Base-by-base conservation (phyloP, 371 early-diverging fungal genomes). In the Cladochytrium tenue region DNA sequence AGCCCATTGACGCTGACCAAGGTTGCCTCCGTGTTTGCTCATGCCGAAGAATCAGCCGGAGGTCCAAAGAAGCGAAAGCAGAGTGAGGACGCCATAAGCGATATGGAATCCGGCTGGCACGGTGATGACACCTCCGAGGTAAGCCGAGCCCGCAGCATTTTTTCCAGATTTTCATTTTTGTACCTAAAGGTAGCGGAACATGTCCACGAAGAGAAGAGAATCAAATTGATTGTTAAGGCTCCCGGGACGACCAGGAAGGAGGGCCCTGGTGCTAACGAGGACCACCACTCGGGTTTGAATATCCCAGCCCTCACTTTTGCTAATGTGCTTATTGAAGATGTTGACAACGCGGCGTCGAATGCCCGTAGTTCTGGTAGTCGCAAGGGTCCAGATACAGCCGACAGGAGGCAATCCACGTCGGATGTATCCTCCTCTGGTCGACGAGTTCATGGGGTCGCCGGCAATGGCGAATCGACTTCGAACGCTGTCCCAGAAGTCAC, bases 1-100 rank as follows among this genome's bases (percentile, higher is more conserved):
- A 52, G 58, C 5, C 76, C 74, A 7, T 23, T 77, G 7, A 62
- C 67, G 20, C 72, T 69, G 10, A 35, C 51, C 26, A 60, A 69
- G 31, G 64, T 68, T 2, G 32, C 69, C 3, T 35, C 58, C 17
- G 62, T 52, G 31, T 61, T 51, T 35, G 63, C 70, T 13, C 52
- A 51, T 20, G 57, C 23, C 26, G 66, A 64, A 15, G 58, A n/a
- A 34, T 33, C 20, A 25, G 34, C 32, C 31, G 43, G 36, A 13
- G 35, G 28, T 28, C 58, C 33, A 28, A 30, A n/a, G 34, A 63
- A 63, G 55, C 63, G 53, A 53, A 58, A 61, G 27, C 52, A 61
- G 43, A 50, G 32, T 23, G 68, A 64, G 25, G 57, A 60, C 35
- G 67, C 51, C 26, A 32, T 17, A 27, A 56, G 51, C 56, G 57